A percentile compares a stretch with the other conserved stretches of the same genome.
phyloP scores from a whole-genome alignment of 768 basidiomycete genomes.

The Tylopilus felleus region DNA sequence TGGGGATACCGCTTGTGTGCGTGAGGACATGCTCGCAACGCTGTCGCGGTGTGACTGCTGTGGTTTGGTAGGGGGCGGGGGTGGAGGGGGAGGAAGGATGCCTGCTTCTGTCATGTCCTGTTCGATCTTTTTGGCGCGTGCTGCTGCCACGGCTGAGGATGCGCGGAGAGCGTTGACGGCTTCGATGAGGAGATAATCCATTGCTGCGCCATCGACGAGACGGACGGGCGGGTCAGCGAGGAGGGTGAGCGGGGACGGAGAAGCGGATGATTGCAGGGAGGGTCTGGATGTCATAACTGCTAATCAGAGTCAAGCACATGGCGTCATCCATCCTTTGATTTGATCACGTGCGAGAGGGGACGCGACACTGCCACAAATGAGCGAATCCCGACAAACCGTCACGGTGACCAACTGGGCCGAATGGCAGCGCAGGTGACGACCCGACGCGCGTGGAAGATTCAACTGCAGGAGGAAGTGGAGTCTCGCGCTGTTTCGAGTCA shows the following conservation, averaged over 20 bases:
- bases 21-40: conserved; percentile 26
- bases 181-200: conserved; percentile 88
- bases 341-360: conserved; percentile 13
- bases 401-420: no score
- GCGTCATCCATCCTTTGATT: no score
- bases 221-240: conserved; percentile 63
- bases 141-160: conserved; percentile 70
- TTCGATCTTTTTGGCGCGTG: conserved; percentile 65
- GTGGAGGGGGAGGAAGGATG: conserved; percentile 52
- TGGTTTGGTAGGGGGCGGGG: conserved; percentile 40
- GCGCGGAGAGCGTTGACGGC: conserved; percentile 69
- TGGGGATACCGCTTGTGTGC: conserved; percentile 1
- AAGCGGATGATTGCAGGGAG: conserved; percentile 26
- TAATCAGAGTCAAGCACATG: no score
- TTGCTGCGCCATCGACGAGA: conserved; percentile 61
- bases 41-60: conserved; percentile 31
- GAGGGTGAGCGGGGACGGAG: conserved; percentile 35
- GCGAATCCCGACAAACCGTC: neutral
- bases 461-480: conserved; percentile 9
- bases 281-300: neutral
- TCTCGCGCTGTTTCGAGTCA: neutral
- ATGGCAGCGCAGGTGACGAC: no score
- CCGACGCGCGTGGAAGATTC: conserved; percentile 27
- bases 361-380: conserved; percentile 24
- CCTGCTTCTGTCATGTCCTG: conserved; percentile 79